A percentile compares a stretch with the other conserved stretches of the same genome.
These are phyloP conservation scores for Pichia sporocuriosa DNA, from an alignment of 805 yeast species.

Conservation along the genomic window DNA sequence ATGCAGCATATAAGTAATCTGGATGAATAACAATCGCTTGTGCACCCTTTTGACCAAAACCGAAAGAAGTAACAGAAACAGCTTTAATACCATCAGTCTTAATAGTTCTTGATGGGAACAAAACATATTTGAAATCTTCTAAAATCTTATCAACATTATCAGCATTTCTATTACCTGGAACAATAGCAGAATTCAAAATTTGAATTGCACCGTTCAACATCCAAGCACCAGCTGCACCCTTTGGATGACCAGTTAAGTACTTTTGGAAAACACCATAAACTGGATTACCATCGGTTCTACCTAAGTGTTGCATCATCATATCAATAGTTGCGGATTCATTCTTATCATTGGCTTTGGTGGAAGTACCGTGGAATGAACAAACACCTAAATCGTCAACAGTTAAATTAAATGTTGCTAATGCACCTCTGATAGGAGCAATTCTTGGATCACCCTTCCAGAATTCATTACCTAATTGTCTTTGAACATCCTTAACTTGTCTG, in stretches of 20 bases:
- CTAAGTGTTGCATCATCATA: conserved; percentile 89
- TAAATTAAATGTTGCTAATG: conserved; percentile 88
- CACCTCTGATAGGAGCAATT: conserved; percentile 95
- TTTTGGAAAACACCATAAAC: conserved; percentile 98
- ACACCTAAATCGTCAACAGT: conserved; percentile 93
- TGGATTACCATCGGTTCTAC: conserved; percentile 97
- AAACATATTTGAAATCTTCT: conserved; percentile 79
- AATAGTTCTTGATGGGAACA: conserved; percentile 89
- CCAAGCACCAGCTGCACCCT: conserved; percentile 99
- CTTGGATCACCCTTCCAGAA: conserved; percentile 88
- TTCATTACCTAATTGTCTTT: conserved; percentile 91
- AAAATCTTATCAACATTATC: conserved; percentile 85
- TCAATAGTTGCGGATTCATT: conserved; percentile 91
- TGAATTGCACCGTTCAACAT: conserved; percentile 98
- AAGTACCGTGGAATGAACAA: conserved; percentile 98
- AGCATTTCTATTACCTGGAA: conserved; percentile 96
- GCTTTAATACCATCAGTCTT: conserved; percentile 98
- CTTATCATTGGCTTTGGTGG: conserved; percentile 97
- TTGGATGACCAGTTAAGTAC: conserved; percentile 98
- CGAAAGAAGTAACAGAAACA: conserved; percentile 92
- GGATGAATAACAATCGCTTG: conserved; percentile 90
- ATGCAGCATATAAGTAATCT: conserved; percentile 83
- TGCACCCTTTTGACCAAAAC: conserved; percentile 99
- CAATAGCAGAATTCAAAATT: conserved; percentile 83
- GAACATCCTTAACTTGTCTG: conserved; percentile 81